These are phyloP conservation scores for Umbelopsis sp. DNA, from an alignment of 371 early-diverging fungal species.

Conservation along the genomic window DNA sequence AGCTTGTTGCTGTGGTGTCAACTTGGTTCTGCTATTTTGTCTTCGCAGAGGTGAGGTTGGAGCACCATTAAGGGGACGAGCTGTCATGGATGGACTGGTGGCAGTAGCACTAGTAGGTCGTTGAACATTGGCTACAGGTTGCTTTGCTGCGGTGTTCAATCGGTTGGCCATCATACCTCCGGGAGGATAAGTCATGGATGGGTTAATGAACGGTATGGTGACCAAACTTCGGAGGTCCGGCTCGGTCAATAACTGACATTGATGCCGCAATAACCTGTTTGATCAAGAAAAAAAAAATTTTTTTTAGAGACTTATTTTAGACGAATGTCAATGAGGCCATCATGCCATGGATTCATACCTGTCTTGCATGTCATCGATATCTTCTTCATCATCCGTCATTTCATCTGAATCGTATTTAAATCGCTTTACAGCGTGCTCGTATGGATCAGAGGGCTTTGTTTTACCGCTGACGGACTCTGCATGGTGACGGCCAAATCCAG, in stretches of 20 bases:
- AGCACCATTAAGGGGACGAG: constrained; percentile 21
- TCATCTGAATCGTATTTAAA: constrained; percentile 44
- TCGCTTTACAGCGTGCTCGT: constrained; percentile 26
- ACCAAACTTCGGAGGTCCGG: constrained; percentile 54
- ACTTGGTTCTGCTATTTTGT: constrained; percentile 29
- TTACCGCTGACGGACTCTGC: background rate
- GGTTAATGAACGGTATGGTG: constrained; percentile 35
- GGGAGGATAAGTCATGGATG: constrained; percentile 24
- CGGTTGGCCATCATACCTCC: constrained; percentile 18
- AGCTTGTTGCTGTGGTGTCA: constrained; percentile 47
- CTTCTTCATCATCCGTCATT: constrained; percentile 37
- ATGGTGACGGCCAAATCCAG: constrained; percentile 1
- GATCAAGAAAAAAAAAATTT: background rate
- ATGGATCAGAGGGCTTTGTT: constrained; percentile 9
- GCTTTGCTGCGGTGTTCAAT: constrained; percentile 5
- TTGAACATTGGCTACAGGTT: background rate
- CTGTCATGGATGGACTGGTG: constrained; percentile 18
- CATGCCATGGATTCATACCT: constrained; percentile 27
- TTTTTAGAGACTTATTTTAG: background rate
- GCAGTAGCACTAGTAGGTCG: background rate
- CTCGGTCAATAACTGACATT: constrained; percentile 49
- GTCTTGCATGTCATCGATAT: constrained; percentile 39
- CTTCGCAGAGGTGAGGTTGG: constrained; percentile 26
- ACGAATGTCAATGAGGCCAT: too few relatives aligned
- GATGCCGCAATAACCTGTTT: constrained; percentile 49